A percentile compares a stretch with the other conserved stretches of the same genome.
These are phyloP conservation scores for Trametes pubescens DNA, from an alignment of 1,284 basidiomycete species.

Conservation along the genomic window DNA sequence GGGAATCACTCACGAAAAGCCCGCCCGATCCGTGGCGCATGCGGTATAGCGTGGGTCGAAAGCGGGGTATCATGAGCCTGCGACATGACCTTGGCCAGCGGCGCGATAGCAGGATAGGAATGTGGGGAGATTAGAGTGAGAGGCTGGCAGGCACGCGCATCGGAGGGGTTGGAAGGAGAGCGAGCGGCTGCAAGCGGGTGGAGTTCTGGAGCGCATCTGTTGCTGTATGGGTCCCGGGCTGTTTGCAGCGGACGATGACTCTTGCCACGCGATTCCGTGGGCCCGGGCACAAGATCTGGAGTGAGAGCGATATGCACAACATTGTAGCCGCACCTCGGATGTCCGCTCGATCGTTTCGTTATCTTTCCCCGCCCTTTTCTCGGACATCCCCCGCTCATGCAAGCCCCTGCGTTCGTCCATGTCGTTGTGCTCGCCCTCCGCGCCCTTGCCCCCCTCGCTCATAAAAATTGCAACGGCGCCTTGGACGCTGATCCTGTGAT, in stretches of 20 bases:
- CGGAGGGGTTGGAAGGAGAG: not conserved
- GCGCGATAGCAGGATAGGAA: constrained; percentile 2
- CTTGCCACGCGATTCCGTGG: constrained; percentile 17
- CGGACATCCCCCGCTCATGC: not conserved
- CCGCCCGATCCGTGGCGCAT: constrained; percentile 7
- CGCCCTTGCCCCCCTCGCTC: not conserved
- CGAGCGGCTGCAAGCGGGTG: constrained; percentile 5
- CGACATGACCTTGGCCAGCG: constrained; percentile 21
- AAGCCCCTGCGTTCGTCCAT: not conserved
- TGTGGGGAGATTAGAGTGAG: constrained; percentile 17
- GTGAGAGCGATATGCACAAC: constrained; percentile 11
- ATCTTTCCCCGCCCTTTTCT: constrained; percentile 1
- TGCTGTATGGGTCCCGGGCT: not conserved
- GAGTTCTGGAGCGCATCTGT: constrained; percentile 24
- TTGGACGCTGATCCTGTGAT: constrained; percentile 5
- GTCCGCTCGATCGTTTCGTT: constrained; percentile 10
- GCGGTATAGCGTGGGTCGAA: constrained; percentile 12
- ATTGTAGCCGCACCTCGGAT: constrained; percentile 1
- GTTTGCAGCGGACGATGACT: constrained; percentile 10
- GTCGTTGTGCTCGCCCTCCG: not conserved
- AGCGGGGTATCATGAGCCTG: constrained; percentile 20
- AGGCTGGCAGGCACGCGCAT: constrained; percentile 4
- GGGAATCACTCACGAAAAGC: constrained; percentile 22
- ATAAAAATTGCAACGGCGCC: not conserved
- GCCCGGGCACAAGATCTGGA: not conserved